These are phyloP conservation scores for Leptodermis oblonga DNA, from an alignment of 257 asterid genomes.

Conservation along the genomic window DNA sequence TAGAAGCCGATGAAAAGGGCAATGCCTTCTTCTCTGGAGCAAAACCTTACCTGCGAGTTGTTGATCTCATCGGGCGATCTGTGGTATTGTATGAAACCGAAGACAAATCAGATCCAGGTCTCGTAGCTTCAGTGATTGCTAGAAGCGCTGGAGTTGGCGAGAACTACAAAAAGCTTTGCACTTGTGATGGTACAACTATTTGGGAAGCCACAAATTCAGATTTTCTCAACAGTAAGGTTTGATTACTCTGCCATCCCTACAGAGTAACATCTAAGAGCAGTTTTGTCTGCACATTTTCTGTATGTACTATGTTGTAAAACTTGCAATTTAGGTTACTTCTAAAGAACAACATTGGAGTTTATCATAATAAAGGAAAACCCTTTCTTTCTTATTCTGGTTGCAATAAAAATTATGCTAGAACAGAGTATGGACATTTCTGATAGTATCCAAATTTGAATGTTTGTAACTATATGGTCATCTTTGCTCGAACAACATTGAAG, in stretches of 20 bases:
- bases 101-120: conserved; percentile 59
- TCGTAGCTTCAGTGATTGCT: conserved; percentile 84
- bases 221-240: conserved; percentile 45
- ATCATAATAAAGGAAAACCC: background rate
- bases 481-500: background rate
- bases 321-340: background rate
- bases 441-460: background rate
- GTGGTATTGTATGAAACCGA: conserved; percentile 61
- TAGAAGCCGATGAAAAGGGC: conserved; percentile 59
- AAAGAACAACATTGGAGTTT: background rate
- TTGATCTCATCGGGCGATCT: conserved; percentile 76
- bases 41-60: conserved; percentile 59
- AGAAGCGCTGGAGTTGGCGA: conserved; percentile 98
- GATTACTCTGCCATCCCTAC: conserved; percentile 10
- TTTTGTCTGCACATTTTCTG: conserved; percentile 3
- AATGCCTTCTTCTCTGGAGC: conserved; percentile 61
- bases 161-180: conserved; percentile 86
- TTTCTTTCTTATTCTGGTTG: too few relatives aligned
- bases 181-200: conserved; percentile 91
- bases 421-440: too few relatives aligned
- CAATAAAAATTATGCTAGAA: too few relatives aligned
- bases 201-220: conserved; percentile 70
- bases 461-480: background rate
- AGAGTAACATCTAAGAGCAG: background rate
- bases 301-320: background rate